Base-by-base conservation (phyloP, 208 protist genomes). In the Acanthamoeba divionensis region DNA sequence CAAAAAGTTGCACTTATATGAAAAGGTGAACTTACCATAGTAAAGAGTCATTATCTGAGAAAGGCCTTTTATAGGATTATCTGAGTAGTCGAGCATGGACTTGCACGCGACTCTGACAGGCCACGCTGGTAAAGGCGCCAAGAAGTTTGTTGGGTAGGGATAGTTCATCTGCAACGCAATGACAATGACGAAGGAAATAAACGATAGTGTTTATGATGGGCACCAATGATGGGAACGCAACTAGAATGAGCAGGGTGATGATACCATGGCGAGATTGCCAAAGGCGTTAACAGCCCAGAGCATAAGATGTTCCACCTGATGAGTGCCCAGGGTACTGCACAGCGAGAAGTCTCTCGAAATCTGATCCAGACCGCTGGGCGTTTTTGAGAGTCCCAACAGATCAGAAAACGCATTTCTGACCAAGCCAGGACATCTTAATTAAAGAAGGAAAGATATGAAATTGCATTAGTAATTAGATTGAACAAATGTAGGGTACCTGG, bases 21-120 rank as follows among this genome's bases (percentile, higher is more conserved):
- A 18, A 8, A 82, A 65, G 36, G 15, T 2, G 24, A 69, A 10
- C 5, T 7, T 52, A 41, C 66, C 44, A 10, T 91, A 91, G 65
- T 86, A 89, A 26, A 94, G 52, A 31, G 79, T 73, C n/a, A 71
- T 65, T 2, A 92, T 83, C n/a, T 91, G 41, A 13, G 54, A 31
- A 0, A 94, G 24, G 7, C n/a, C 82, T 18, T n/a, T 88, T 24
- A 92, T 63, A 15, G 79, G n/a, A 13, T 41, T 48, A 26, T 79
- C 57, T 10, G 45, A 15, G 50, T 50, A 45, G 15, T 82, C n/a
- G 31, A 89, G 55, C n/a, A 66, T 60, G 2, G 62, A 6, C 18
- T 48, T 21, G 87, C 94, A 96, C 0, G 94, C 83, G 4, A 90
- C 90, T 12, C 89, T 69, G 47, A 95, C 60, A 0, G 93, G 93